Conservation (phyloP, 1,284 basidiomycete genomes). For the Ganoderma leucocontextum region DNA sequence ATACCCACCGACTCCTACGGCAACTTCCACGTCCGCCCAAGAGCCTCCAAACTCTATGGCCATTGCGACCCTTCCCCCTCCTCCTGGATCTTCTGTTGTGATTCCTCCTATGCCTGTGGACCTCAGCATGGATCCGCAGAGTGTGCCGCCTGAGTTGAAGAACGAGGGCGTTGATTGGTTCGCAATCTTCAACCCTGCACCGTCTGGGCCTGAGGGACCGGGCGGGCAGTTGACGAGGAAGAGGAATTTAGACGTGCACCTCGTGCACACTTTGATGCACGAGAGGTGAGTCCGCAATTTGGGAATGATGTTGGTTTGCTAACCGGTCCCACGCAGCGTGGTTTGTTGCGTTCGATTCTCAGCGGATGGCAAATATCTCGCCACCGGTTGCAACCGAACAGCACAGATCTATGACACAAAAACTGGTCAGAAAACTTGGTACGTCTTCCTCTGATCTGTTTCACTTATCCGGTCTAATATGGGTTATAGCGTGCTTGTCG, state of each 20-base stretch:
- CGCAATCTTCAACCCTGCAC: slow-evolving; percentile 91
- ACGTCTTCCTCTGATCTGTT: slow-evolving; percentile 36
- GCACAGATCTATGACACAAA: slow-evolving; percentile 93
- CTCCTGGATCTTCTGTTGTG: slow-evolving; percentile 24
- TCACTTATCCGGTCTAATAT: not conserved
- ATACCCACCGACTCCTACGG: slow-evolving; percentile 29
- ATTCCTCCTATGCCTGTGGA: slow-evolving; percentile 34
- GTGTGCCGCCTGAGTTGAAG: slow-evolving; percentile 61
- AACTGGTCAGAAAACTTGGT: slow-evolving; percentile 86
- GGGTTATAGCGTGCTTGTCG: slow-evolving; percentile 57
- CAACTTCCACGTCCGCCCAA: slow-evolving; percentile 17
- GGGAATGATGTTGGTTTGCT: slow-evolving; percentile 21
- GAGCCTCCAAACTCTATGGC: slow-evolving; percentile 14
- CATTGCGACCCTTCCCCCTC: slow-evolving; percentile 26
- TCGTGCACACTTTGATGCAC: slow-evolving; percentile 93
- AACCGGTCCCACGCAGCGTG: slow-evolving; percentile 57
- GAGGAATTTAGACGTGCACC: slow-evolving; percentile 83
- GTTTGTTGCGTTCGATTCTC: slow-evolving; percentile 95
- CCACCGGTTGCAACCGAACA: slow-evolving; percentile 91
- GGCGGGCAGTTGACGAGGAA: slow-evolving; percentile 51
- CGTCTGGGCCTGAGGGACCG: slow-evolving; percentile 35
- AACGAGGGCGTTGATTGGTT: slow-evolving; percentile 96
- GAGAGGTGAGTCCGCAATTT: slow-evolving; percentile 73
- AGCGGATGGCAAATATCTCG: slow-evolving; percentile 87
- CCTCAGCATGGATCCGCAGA: slow-evolving; percentile 51